Evolutionary conservation across 2,329 filamentous ascomycete genomes (phyloP), one percentile per base, ranked within the genome.

Genomic region (Ophiostoma sp.): DNA sequence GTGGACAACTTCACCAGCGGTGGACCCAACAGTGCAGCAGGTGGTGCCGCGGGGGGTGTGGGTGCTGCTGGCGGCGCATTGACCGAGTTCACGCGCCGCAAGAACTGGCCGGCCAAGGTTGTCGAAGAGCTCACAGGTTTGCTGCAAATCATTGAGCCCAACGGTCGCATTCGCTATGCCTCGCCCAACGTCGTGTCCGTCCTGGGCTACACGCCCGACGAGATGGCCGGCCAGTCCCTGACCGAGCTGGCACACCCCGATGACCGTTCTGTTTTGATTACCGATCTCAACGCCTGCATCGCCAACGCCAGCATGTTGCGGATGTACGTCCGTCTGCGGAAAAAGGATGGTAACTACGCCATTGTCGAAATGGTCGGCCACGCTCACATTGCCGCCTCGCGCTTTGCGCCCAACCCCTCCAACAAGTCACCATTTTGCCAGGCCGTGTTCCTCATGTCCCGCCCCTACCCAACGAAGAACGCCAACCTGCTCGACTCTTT

Each of bases 321-420:
- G 74, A 90, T 97, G 81, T 97, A 97, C 84, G 90, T 98, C 79
- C 93, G 90, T 81, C 71, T 75, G 12, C 73, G 64, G 15, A 89
- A 90, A 77, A 87, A 87, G 78, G 93, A 96, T 79, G 90, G 89
- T 28, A 86, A 85, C 1, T 97, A 92, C 80, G 86, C 87, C 76
- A 93, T 98, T 72, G 93, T 98, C 79, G 95, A 98, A 83, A 91
- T 93, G n/a, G 91, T 95, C 77, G 95, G 95, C 69, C 95, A 98
- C 80, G 93, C 94, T 15, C 95, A 98, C 83, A 91, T 97, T 75
- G 92, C 92, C 48, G 89, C 87, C 25, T 90, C 93, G 76, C 87
- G 87, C 74, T 89, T 88, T 75, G 85, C 87, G 15, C 88, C 88
- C 33, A 90, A 89, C 74, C 87, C 88, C 0, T 87, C 87, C 76